Percentiles rank a stretch among this genome's conserved stretches.
phyloP scores from a whole-genome alignment of 768 basidiomycete species.

The Boletus rex-veris region DNA sequence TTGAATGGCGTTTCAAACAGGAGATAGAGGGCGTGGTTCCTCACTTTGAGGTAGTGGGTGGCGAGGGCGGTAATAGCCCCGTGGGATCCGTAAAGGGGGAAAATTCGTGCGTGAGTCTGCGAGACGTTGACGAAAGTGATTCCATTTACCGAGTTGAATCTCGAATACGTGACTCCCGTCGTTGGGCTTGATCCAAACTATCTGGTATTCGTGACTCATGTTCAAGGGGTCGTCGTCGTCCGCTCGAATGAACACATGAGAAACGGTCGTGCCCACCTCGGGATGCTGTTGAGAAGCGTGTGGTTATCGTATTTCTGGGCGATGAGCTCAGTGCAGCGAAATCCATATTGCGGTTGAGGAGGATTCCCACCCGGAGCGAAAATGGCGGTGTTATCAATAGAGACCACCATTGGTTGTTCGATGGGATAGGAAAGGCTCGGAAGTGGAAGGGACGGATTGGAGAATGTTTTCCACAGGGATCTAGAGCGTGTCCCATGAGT shows the following conservation, averaged over 20 bases:
- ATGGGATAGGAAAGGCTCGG: conserved; percentile 22
- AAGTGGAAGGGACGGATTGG: not conserved
- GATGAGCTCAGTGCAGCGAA: conserved; percentile 58
- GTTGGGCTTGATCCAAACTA: conserved; percentile 58
- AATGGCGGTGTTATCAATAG: conserved; percentile 56
- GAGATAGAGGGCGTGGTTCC: conserved; percentile 50
- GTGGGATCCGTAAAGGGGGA: conserved; percentile 57
- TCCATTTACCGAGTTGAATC: conserved; percentile 48
- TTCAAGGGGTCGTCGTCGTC: conserved; percentile 46
- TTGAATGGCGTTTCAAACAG: conserved; percentile 48
- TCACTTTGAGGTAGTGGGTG: conserved; percentile 51
- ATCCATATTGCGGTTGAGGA: conserved; percentile 41
- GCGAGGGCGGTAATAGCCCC: conserved; percentile 36
- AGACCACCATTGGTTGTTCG: conserved; percentile 50
- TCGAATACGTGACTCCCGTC: conserved; percentile 62
- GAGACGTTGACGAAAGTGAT: not conserved
- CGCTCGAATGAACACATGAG: conserved; percentile 47
- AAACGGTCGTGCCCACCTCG: conserved; percentile 44
- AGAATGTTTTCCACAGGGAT: conserved; percentile 39
- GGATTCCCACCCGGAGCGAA: conserved; percentile 48
- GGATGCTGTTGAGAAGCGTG: conserved; percentile 36
- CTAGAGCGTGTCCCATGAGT: conserved; percentile 36
- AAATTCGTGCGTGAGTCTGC: not conserved
- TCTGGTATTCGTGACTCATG: conserved; percentile 57
- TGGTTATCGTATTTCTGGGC: conserved; percentile 42